Evolutionary conservation across 495 filamentous ascomycete species (phyloP), one percentile per base, ranked within the genome.

Genomic region (Rhypophila decipiens): DNA sequence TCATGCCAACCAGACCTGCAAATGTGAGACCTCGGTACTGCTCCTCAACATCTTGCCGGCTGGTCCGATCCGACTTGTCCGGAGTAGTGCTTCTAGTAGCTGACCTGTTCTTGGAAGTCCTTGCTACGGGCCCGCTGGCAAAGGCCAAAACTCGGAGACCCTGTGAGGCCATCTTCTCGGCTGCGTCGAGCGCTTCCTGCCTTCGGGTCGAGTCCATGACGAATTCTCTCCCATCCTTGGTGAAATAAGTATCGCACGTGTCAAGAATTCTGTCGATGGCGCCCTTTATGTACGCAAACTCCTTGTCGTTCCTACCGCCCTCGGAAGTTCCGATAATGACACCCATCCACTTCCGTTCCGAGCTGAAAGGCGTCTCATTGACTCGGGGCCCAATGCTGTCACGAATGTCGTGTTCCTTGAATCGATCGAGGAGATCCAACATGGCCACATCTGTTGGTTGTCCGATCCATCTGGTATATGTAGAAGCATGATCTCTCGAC

Each of bases 331-430:
- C 82, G 52, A 95, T 88, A 2, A 87, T 81, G 12, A 95, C 90
- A 27, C 93, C 93, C 93, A 97, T 99, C 91, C 93, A 99, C 66
- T 96, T 99, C 39, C 89, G 80, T 56, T 96, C 90, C 1, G 93
- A 97, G 59, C 89, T 96, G 60, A 99, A 99, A 0, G 93, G 90
- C 1, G 86, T 89, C 59, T 97, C 93, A 19, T 80, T 78, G 15
- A 83, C 77, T 27, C 90, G 83, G 23, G 76, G 77, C 31, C 88
- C 86, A 44, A 95, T 82, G 12, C 85, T 80, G 31, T 95, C 86
- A 37, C 93, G 80, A 18, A 91, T 80, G 68, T 99, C 93, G 39
- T 90, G 85, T 58, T 96, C 88, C 20, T 84, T 88, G 59, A 95
- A 87, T 4, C 79, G 74, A 65, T 99, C 93, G 24, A 97, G 70